Evolutionary conservation across 1,284 basidiomycete genomes (phyloP), one percentile per base, ranked within the genome.

Genomic region (Meripilus lineatus): DNA sequence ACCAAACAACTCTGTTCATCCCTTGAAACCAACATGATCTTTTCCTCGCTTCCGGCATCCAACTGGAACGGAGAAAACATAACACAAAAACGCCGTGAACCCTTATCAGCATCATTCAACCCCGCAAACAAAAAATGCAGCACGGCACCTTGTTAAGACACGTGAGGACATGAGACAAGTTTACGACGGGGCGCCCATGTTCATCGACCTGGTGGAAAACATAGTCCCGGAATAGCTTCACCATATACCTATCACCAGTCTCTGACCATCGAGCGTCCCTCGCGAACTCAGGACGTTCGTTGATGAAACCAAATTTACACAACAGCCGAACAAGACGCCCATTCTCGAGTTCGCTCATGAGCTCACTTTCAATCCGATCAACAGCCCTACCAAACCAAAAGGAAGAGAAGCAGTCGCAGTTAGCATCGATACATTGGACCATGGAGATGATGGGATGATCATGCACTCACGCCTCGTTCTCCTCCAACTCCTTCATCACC

Each of bases 161-260:
- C 1, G 83, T 79, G 22, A 97, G 68, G n/a, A 97, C 93, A 66
- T 97, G 93, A 1, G 83, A 80, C 48, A 97, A 67, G 61, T 96
- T 94, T 43, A 98, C 74, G 10, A 97, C 82, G 0, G 96, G 94
- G 47, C 87, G 84, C 8, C 92, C 91, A 49, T 84, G 78, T 58
- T 93, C 90, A 54, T 96, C 93, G 34, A 96, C 86, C 58, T 95
- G 91, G 63, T 99, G 96, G 69, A 99, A 99, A 34, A 99, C 93
- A 58, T 92, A 94, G 67, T 99, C 96, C 22, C 96, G 80, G 77
- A 99, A 99, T 40, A 99, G 79, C 72, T 96, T 97, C 72, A 99
- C 79, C 57, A 99, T 92, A 63, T 99, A 99, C 47, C 94, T 77
- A 61, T 99, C 96, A 11, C 96, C 96, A 2, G 95, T 97, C 63